These are phyloP conservation scores for Didymellaceae sp. DNA, from an alignment of 2,329 filamentous ascomycete genomes.

Conservation along the genomic window DNA sequence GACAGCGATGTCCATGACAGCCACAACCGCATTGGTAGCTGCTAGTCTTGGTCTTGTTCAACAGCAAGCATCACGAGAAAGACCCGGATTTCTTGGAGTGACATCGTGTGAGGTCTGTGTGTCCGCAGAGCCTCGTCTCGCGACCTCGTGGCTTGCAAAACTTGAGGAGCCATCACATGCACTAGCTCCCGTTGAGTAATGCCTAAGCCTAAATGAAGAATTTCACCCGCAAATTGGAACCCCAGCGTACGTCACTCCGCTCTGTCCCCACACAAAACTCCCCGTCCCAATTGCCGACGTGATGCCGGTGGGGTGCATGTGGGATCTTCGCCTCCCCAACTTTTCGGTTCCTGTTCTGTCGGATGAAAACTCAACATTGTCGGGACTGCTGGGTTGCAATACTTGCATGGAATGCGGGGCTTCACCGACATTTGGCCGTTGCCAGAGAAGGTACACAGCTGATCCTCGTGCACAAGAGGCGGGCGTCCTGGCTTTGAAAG, in stretches of 20 bases:
- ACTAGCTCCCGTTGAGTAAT: constrained; percentile 1
- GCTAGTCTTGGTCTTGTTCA: background rate
- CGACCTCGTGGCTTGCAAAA: constrained; percentile 18
- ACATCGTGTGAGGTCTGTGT: constrained; percentile 11
- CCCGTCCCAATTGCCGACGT: constrained; percentile 14
- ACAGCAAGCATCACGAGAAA: constrained; percentile 5
- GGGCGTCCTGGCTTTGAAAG: background rate
- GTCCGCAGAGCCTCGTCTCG: constrained; percentile 15
- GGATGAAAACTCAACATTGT: constrained; percentile 1
- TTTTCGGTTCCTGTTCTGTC: background rate
- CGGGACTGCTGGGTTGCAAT: constrained; percentile 1
- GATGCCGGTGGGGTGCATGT: constrained; percentile 12
- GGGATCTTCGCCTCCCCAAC: constrained; percentile 3
- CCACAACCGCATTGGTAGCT: constrained; percentile 1
- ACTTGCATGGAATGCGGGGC: constrained; percentile 5
- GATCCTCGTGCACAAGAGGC: constrained; percentile 7
- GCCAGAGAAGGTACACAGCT: background rate
- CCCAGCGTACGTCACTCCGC: constrained; percentile 11
- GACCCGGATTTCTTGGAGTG: constrained; percentile 5
- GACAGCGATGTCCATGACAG: constrained; percentile 12
- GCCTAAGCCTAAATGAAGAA: constrained; percentile 4
- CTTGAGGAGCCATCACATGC: background rate
- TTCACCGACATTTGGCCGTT: constrained; percentile 5
- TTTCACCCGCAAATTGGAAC: constrained; percentile 1
- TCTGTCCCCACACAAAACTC: constrained; percentile 13